Base-by-base conservation (phyloP, 1,284 basidiomycete genomes). In the Sanguinoderma infundibulare region DNA sequence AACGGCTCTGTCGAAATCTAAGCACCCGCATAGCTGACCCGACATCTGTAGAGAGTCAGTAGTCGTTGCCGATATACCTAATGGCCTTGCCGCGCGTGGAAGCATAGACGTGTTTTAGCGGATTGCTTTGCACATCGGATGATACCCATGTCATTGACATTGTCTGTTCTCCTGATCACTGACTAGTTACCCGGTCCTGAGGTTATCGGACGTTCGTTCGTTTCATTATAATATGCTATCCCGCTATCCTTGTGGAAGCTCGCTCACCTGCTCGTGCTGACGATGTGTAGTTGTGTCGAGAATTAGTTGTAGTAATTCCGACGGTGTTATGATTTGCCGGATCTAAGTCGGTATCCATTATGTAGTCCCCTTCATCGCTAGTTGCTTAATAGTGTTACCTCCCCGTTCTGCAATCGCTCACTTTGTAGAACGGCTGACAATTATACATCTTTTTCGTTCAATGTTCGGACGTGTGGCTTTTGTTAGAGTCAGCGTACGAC, bases 201-300 rank as follows among this genome's bases (percentile, higher is more conserved):
- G 34, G 30, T 20, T 9, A 32, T 12, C 35, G 47, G 38, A 20
- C 52, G 35, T 30, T 47, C 59, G 38, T 60, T 60, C 62, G n/a
- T 51, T 50, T 34, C 52, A n/a, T 54, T 59, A 60, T 30, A 54
- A 40, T 63, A 63, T 66, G 61, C 64, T 63, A 56, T 59, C 59
- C 64, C 55, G 59, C 61, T 66, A 36, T 59, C 47, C 46, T 42
- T 10, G 32, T 35, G n/a, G n/a, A n/a, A n/a, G n/a, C 28, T 17
- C 30, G 17, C 44, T 32, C 32, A 30, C 28, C 30, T n/a, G 39
- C 28, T 15, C 3, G 36, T 53, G 40, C 44, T 56, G 50, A 39
- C 40, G 62, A 59, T 55, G 28, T 62, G 56, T 53, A 55, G 46
- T 52, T 32, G 30, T 26, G 15, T 15, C 34, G 30, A 30, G 46